Evolutionary conservation across 805 yeast genomes (phyloP), one percentile per base, ranked within the genome.

Genomic region (Wickerhamomyces canadensis): DNA sequence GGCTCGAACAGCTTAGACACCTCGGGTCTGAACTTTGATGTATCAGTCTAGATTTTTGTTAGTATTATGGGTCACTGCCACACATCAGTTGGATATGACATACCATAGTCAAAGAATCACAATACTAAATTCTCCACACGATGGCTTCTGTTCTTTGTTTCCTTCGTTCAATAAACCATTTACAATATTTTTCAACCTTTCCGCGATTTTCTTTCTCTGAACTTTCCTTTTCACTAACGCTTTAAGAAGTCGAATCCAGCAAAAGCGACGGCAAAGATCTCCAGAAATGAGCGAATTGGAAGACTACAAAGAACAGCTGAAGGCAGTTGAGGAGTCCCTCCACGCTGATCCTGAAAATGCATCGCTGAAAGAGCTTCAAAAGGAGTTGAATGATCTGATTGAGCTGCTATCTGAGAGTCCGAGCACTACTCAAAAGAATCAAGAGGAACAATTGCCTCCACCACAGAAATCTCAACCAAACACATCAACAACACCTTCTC

Each of bases 11-110:
- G 57, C 31, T 54, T 55, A 23, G 60, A 44, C 11, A 67, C 62
- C 39, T 71, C 74, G 5, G 70, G 43, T 19, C 67, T 58, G 38
- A 55, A 61, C 36, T 58, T 63, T 6, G 67, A 57, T 4, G 60
- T 50, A 28, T 58, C 62, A 9, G 61, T 52, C 57, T 54, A 27
- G 15, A 17, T n/a, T 6, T 6, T 15, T 4, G 6, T 6, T 17
- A 14, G 11, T 15, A 15, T 10, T 27, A 5, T 27, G 30, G 27
- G 23, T 7, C 23, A 21, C 23, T 21, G 23, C 10, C 23, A 21
- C n/a, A n/a, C n/a, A n/a, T n/a, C n/a, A n/a, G n/a, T n/a, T n/a
- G n/a, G n/a, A n/a, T n/a, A n/a, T n/a, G 23, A 21, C 23, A 21
- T 21, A 21, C 23, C 23, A 21, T 21, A 7, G 23, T 10, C 10